These are phyloP conservation scores for Ramaria rubella DNA, from an alignment of 768 basidiomycete genomes.

Conservation along the genomic window DNA sequence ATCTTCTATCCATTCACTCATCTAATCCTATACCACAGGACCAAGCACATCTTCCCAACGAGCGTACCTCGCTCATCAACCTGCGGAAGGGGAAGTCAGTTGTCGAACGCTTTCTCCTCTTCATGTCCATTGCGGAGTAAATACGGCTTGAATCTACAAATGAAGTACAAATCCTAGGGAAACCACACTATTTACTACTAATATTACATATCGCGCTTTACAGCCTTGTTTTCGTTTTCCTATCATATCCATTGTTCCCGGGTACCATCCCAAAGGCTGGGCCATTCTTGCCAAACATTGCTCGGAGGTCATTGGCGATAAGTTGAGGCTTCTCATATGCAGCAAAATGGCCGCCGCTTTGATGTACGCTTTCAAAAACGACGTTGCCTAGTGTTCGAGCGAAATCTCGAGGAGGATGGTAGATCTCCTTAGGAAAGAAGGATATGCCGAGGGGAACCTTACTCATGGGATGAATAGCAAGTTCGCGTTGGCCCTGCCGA, in stretches of 20 bases:
- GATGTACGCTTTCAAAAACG: constrained; percentile 34
- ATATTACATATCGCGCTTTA: neutral
- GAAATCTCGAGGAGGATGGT: constrained; percentile 28
- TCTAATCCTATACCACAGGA: constrained; percentile 40
- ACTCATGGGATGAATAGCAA: neutral
- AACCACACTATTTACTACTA: no score
- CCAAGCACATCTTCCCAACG: constrained; percentile 90
- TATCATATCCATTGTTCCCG: constrained; percentile 20
- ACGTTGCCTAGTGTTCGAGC: constrained; percentile 25
- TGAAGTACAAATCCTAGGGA: no score
- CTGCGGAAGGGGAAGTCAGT: constrained; percentile 72
- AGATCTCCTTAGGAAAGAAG: constrained; percentile 45
- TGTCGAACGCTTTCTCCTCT: constrained; percentile 53
- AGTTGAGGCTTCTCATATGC: constrained; percentile 43
- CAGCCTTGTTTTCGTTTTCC: neutral
- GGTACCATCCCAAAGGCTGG: constrained; percentile 42
- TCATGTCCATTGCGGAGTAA: constrained; percentile 1
- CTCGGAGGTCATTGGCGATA: constrained; percentile 43
- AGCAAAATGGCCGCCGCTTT: constrained; percentile 53
- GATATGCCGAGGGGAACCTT: constrained; percentile 45
- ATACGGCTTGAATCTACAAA: neutral
- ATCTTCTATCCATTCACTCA: constrained; percentile 3
- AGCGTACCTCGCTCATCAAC: constrained; percentile 81
- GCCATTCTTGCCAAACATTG: constrained; percentile 51
- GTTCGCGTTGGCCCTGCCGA: constrained; percentile 4